Evolutionary conservation across 768 basidiomycete genomes (phyloP).

Genomic region (Calocera viscosa): DNA sequence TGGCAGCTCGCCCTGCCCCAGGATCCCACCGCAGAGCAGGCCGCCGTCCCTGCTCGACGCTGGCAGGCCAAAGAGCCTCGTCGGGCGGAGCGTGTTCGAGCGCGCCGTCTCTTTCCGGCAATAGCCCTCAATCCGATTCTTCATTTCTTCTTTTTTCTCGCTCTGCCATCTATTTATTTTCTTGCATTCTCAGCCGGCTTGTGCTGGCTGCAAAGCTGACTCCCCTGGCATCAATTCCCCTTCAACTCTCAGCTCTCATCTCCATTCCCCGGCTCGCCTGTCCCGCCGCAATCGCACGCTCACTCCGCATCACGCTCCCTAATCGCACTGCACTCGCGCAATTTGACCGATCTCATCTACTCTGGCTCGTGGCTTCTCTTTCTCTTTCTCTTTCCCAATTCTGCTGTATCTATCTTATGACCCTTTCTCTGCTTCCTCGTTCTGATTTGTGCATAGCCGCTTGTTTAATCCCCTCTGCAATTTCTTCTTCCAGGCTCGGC

Average conservation of each 20-base stretch:
- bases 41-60: background rate
- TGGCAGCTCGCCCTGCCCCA: background rate
- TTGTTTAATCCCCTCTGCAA: background rate
- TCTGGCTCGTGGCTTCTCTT: constrained; percentile 7
- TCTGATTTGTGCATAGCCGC: constrained; percentile 3
- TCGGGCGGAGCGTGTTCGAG: background rate
- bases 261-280: background rate
- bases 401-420: constrained; percentile 9
- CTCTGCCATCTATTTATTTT: background rate
- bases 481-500: too few relatives aligned
- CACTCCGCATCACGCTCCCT: background rate
- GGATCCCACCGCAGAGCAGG: background rate
- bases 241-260: background rate
- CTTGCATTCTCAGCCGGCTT: background rate
- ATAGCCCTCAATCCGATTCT: background rate
- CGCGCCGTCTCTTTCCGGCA: background rate
- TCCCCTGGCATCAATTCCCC: background rate
- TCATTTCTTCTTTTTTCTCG: background rate
- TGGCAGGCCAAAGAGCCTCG: background rate
- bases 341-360: background rate
- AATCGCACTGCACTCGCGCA: background rate
- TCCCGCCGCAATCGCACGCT: background rate
- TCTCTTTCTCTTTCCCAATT: constrained; percentile 10
- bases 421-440: constrained; percentile 10
- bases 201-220: background rate